phyloP scores from a whole-genome alignment of 2,329 filamentous ascomycete genomes.

The Sporothrix mexicana region DNA sequence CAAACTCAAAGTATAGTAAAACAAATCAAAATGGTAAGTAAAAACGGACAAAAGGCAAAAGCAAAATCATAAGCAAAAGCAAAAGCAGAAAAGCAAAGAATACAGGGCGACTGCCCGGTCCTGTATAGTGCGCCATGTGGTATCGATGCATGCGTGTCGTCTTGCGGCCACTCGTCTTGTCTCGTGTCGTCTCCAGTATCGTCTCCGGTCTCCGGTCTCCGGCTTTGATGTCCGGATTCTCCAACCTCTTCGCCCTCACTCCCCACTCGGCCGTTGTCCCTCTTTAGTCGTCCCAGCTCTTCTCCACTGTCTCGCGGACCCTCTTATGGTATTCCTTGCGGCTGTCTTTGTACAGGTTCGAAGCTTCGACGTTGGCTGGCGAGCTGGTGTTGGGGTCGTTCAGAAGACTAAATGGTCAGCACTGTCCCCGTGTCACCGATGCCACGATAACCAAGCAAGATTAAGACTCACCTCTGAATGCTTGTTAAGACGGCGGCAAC shows the following conservation, averaged over 20 bases:
- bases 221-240: no score
- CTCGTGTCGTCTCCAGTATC: background rate
- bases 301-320: slow-evolving; percentile 95
- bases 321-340: slow-evolving; percentile 94
- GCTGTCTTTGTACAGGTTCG: slow-evolving; percentile 98
- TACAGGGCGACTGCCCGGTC: background rate
- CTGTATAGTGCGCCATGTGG: slow-evolving; percentile 16
- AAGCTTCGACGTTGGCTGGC: slow-evolving; percentile 96
- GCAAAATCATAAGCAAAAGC: background rate
- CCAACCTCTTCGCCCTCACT: no score
- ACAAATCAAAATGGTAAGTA: background rate
- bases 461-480: slow-evolving; percentile 77
- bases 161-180: slow-evolving; percentile 7
- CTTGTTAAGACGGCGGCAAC: slow-evolving; percentile 96
- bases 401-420: slow-evolving; percentile 68
- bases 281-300: slow-evolving; percentile 93
- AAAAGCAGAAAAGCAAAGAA: background rate
- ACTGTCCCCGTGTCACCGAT: background rate
- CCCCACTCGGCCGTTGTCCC: background rate
- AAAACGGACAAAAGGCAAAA: background rate
- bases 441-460: slow-evolving; percentile 8
- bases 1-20: no score
- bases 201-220: background rate
- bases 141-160: slow-evolving; percentile 24
- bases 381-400: slow-evolving; percentile 99